Percentiles rank a stretch among this genome's conserved stretches.
phyloP scores from a whole-genome alignment of 768 basidiomycete genomes.

The Tremella yokohamensis region DNA sequence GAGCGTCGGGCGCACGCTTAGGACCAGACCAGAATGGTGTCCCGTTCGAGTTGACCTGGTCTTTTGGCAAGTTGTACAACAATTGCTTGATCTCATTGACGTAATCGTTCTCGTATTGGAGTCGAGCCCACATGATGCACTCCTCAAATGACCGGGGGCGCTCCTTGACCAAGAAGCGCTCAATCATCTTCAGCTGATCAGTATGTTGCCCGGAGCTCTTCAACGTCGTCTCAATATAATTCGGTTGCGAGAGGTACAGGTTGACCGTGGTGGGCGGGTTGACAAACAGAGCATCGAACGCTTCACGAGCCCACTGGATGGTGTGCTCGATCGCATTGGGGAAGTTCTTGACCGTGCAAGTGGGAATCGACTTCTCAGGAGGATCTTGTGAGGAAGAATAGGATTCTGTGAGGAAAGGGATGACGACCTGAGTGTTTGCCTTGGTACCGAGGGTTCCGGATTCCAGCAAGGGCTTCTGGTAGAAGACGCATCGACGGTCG shows the following conservation, averaged over 20 bases:
- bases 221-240: slow-evolving; percentile 83
- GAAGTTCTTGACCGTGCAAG: slow-evolving; percentile 98
- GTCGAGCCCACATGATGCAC: slow-evolving; percentile 92
- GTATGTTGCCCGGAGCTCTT: slow-evolving; percentile 89
- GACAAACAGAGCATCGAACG: slow-evolving; percentile 88
- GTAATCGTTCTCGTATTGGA: slow-evolving; percentile 92
- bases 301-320: slow-evolving; percentile 93
- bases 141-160: slow-evolving; percentile 95
- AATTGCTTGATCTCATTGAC: slow-evolving; percentile 90
- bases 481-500: slow-evolving; percentile 97
- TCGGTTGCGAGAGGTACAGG: slow-evolving; percentile 92
- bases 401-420: slow-evolving; percentile 91
- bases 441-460: slow-evolving; percentile 98
- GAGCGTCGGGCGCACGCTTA: slow-evolving; percentile 89
- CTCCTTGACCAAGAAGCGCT: slow-evolving; percentile 81
- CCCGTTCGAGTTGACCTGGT: slow-evolving; percentile 78
- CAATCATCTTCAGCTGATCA: slow-evolving; percentile 82
- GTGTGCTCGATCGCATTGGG: slow-evolving; percentile 97
- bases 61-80: slow-evolving; percentile 89
- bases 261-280: slow-evolving; percentile 92
- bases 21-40: slow-evolving; percentile 99
- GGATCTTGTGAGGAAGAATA: slow-evolving; percentile 98
- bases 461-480: slow-evolving; percentile 89
- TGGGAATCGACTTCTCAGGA: slow-evolving; percentile 93
- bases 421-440: slow-evolving; percentile 91